Conservation (phyloP, 2,329 filamentous ascomycete species). For the Aspergillus brasiliensis region DNA sequence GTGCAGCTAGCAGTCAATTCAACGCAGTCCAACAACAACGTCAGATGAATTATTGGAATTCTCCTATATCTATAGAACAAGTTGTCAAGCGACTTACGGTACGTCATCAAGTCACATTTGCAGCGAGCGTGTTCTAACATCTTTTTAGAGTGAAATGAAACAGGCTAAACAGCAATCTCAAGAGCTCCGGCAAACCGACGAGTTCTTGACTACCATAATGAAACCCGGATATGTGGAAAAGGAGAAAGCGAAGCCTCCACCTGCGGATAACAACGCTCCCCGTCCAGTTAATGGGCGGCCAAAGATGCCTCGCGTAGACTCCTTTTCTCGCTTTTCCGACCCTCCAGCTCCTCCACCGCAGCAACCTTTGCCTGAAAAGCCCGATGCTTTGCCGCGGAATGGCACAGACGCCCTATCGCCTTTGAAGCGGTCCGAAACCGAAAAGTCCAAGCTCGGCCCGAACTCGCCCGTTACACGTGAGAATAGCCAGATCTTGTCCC, state of each 20-base stretch:
- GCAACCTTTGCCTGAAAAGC: constrained; percentile 90
- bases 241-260: constrained; percentile 52
- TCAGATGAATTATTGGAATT: constrained; percentile 79
- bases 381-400: constrained; percentile 62
- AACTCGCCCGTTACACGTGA: constrained; percentile 55
- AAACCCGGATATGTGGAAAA: constrained; percentile 66
- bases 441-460: constrained; percentile 63
- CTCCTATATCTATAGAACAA: constrained; percentile 88
- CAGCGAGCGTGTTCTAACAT: constrained; percentile 25
- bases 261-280: constrained; percentile 46
- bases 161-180: constrained; percentile 83
- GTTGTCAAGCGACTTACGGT: constrained; percentile 87
- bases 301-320: constrained; percentile 64
- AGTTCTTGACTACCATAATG: constrained; percentile 76
- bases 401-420: constrained; percentile 52
- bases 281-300: constrained; percentile 50
- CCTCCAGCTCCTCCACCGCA: constrained; percentile 92
- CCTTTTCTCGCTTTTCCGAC: constrained; percentile 84
- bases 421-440: constrained; percentile 74
- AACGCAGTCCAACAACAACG: constrained; percentile 69
- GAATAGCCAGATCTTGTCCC: constrained; percentile 74
- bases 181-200: constrained; percentile 78
- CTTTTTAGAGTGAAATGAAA: constrained; percentile 77
- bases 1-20: constrained; percentile 57
- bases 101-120: constrained; percentile 31